A percentile compares a stretch with the other conserved stretches of the same genome.
phyloP scores from a whole-genome alignment of 257 asterid species.

The Gentiana dahurica region DNA sequence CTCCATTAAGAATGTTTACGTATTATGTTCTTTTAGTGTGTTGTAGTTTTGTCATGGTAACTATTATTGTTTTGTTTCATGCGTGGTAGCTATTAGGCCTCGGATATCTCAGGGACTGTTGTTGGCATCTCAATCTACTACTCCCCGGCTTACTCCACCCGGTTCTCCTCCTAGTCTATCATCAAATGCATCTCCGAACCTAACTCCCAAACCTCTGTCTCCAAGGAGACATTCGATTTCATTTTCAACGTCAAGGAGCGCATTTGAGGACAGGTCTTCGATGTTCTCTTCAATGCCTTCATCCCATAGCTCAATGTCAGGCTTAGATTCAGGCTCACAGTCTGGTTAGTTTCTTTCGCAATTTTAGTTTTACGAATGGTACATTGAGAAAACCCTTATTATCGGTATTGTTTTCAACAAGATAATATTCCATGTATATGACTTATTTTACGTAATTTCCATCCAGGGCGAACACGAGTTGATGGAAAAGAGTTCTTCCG shows the following conservation, averaged over 20 bases:
- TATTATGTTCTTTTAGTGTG: no score
- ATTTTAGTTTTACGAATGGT: background rate
- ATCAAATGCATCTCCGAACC: slow-evolving; percentile 69
- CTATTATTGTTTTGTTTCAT: background rate
- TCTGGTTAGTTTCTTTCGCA: slow-evolving; percentile 37
- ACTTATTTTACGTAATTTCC: slow-evolving; percentile 1
- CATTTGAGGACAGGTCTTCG: slow-evolving; percentile 64
- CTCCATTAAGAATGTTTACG: no score
- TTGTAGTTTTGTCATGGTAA: no score
- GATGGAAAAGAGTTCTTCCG: slow-evolving; percentile 99
- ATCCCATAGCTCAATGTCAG: slow-evolving; percentile 55
- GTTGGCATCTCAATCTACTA: slow-evolving; percentile 72
- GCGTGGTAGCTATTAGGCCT: slow-evolving; percentile 36
- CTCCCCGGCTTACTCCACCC: slow-evolving; percentile 84
- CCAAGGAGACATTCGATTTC: slow-evolving; percentile 83
- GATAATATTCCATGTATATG: background rate
- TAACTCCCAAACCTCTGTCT: slow-evolving; percentile 67
- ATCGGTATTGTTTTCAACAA: background rate
- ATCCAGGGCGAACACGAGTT: slow-evolving; percentile 73
- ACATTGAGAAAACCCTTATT: background rate
- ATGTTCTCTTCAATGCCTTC: slow-evolving; percentile 37
- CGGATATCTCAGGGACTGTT: slow-evolving; percentile 50
- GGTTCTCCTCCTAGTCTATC: slow-evolving; percentile 80
- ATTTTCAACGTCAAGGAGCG: slow-evolving; percentile 55
- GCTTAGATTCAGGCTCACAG: slow-evolving; percentile 68